These are phyloP conservation scores for Selaginella moellendorffii DNA, from an alignment of 75 land plant genomes.

Conservation along the genomic window DNA sequence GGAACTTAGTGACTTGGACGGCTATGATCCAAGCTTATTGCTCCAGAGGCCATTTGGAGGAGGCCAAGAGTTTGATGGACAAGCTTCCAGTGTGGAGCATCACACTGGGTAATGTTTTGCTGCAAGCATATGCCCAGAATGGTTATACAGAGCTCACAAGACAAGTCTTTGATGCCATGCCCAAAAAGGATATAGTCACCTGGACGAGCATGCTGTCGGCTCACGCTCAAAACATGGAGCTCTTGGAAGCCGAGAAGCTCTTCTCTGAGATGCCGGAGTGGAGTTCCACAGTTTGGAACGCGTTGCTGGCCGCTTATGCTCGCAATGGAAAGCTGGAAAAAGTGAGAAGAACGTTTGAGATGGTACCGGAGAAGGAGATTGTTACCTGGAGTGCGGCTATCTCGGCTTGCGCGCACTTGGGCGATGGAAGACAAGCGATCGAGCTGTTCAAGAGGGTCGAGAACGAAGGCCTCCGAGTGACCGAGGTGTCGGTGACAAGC, in stretches of 20 bases:
- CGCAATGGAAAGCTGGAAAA: neutral
- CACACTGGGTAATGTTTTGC: neutral
- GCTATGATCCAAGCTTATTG: neutral
- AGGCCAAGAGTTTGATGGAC: neutral
- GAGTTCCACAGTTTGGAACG: neutral
- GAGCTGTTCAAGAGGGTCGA: neutral
- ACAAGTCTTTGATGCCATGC: neutral
- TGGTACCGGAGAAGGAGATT: neutral
- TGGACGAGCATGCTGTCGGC: neutral
- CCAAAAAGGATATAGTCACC: neutral
- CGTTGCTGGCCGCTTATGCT: neutral
- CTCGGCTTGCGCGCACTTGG: neutral
- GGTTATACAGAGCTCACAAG: neutral
- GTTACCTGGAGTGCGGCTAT: neutral
- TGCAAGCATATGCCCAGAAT: neutral
- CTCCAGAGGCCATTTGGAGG: neutral
- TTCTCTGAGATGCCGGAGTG: neutral
- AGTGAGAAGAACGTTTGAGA: neutral
- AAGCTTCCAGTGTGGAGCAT: neutral
- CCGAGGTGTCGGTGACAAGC: neutral
- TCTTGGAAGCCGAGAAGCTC: neutral
- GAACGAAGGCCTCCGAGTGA: neutral
- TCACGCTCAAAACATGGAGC: neutral
- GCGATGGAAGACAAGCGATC: neutral
- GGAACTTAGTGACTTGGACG: neutral